Percentiles rank a stretch among this genome's conserved stretches.
phyloP scores from a whole-genome alignment of 192 early-diverging fungal genomes.

The Mortierella antarctica region DNA sequence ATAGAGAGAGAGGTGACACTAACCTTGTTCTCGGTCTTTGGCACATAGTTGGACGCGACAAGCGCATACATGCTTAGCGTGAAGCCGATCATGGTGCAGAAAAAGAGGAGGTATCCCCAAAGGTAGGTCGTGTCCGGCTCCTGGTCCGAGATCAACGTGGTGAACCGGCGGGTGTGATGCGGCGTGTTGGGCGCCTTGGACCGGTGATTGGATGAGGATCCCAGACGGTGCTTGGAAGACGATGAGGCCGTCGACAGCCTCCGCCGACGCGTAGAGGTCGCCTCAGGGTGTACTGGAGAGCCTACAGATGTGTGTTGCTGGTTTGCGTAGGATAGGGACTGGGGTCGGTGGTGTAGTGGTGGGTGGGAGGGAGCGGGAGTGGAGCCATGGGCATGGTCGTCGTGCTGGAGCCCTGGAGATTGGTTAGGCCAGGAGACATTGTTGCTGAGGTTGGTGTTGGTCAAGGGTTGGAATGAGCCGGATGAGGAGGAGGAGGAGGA shows the following conservation, averaged over 20 bases:
- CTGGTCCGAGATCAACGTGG: slow-evolving; percentile 63
- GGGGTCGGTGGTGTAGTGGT: slow-evolving; percentile 9
- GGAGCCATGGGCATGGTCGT: slow-evolving; percentile 8
- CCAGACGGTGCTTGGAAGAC: slow-evolving; percentile 27
- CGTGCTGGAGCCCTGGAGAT: not conserved
- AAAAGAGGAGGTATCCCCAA: slow-evolving; percentile 74
- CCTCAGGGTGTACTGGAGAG: no score
- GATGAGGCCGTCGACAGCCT: slow-evolving; percentile 26
- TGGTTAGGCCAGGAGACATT: slow-evolving; percentile 3
- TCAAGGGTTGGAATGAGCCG: no score
- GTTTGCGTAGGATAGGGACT: slow-evolving; percentile 15
- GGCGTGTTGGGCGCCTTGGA: slow-evolving; percentile 41
- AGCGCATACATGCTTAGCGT: slow-evolving; percentile 71
- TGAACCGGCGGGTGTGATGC: slow-evolving; percentile 62
- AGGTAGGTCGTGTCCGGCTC: slow-evolving; percentile 75
- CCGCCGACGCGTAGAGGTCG: slow-evolving; percentile 8
- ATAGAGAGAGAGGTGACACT: not conserved
- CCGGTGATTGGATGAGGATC: slow-evolving; percentile 1
- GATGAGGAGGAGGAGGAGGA: not conserved
- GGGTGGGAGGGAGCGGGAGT: slow-evolving; percentile 3
- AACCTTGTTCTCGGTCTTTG: slow-evolving; percentile 72
- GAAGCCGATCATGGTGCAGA: slow-evolving; percentile 69
- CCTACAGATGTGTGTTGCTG: slow-evolving; percentile 1
- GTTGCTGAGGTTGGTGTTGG: not conserved
- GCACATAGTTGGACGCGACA: slow-evolving; percentile 75